These are phyloP conservation scores for Byssothecium circinans DNA, from an alignment of 2,329 filamentous ascomycete species.

Conservation along the genomic window DNA sequence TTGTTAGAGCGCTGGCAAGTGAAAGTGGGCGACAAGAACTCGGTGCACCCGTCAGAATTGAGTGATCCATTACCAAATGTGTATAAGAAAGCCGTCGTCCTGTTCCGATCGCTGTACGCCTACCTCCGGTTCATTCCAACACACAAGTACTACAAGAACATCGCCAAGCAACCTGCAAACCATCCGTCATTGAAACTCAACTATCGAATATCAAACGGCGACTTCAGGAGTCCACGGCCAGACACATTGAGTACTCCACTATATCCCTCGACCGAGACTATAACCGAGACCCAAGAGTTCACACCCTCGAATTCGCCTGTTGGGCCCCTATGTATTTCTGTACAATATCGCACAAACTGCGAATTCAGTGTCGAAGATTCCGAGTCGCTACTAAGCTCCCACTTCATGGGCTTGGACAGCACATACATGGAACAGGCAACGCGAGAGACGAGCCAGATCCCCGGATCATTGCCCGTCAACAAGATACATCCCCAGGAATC, in stretches of 20 bases:
- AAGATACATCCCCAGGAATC: conserved; percentile 52
- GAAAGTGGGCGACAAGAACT: conserved; percentile 67
- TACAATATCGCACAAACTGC: conserved; percentile 84
- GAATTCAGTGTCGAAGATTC: conserved; percentile 90
- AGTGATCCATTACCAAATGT: conserved; percentile 73
- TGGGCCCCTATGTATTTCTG: conserved; percentile 77
- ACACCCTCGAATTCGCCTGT: conserved; percentile 83
- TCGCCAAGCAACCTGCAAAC: conserved; percentile 68
- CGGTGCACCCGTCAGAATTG: conserved; percentile 59
- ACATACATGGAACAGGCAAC: conserved; percentile 78
- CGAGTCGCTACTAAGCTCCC: conserved; percentile 85
- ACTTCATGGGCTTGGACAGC: conserved; percentile 90
- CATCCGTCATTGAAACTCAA: conserved; percentile 68
- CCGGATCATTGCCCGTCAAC: conserved; percentile 74
- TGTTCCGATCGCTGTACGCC: conserved; percentile 86
- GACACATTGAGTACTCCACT: conserved; percentile 75
- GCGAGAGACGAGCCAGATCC: conserved; percentile 54
- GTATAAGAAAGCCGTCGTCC: conserved; percentile 95
- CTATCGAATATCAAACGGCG: conserved; percentile 74
- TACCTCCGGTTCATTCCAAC: conserved; percentile 80
- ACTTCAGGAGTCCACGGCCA: conserved; percentile 53
- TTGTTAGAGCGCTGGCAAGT: conserved; percentile 90
- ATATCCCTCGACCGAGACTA: conserved; percentile 54
- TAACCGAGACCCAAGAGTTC: conserved; percentile 77
- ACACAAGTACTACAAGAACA: conserved; percentile 79